These are phyloP conservation scores for Coemansia sp. DNA, from an alignment of 192 early-diverging fungal species.

Conservation along the genomic window DNA sequence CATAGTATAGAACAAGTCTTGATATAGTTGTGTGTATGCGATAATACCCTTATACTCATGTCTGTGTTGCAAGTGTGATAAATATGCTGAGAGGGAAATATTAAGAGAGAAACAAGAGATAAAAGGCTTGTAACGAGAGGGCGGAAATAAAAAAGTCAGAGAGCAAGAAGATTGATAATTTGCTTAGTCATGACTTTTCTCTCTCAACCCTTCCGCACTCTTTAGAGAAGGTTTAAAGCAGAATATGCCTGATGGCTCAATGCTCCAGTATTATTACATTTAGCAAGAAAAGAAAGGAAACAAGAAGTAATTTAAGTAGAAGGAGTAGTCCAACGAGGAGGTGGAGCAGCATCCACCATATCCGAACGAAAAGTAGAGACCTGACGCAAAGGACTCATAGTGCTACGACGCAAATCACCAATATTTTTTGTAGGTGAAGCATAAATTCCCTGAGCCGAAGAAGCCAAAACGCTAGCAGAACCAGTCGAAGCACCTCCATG, in stretches of 20 bases:
- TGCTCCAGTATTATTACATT: not conserved
- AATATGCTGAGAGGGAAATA: not conserved
- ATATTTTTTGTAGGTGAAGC: slow-evolving; percentile 37
- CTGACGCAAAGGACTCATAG: slow-evolving; percentile 27
- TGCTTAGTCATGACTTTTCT: not conserved
- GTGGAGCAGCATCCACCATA: not conserved
- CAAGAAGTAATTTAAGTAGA: not conserved
- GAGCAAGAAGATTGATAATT: too few relatives aligned
- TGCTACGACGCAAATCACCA: slow-evolving; percentile 19
- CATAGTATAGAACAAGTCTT: not conserved
- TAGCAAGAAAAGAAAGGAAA: not conserved
- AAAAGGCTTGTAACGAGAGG: not conserved
- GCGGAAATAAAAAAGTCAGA: not conserved
- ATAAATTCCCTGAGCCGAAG: slow-evolving; percentile 9
- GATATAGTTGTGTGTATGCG: not conserved
- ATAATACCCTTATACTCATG: not conserved
- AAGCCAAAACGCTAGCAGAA: not conserved
- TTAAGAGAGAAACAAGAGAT: not conserved
- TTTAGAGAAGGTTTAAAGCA: not conserved
- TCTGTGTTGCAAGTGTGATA: not conserved
- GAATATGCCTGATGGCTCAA: not conserved
- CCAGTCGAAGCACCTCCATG: slow-evolving; percentile 23
- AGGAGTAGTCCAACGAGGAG: not conserved
- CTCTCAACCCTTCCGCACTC: too few relatives aligned
- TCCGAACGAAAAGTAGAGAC: slow-evolving; percentile 9